Evolutionary conservation across 805 yeast species (phyloP), one percentile per base, ranked within the genome.

Genomic region (Lipomyces yamanashiensis): DNA sequence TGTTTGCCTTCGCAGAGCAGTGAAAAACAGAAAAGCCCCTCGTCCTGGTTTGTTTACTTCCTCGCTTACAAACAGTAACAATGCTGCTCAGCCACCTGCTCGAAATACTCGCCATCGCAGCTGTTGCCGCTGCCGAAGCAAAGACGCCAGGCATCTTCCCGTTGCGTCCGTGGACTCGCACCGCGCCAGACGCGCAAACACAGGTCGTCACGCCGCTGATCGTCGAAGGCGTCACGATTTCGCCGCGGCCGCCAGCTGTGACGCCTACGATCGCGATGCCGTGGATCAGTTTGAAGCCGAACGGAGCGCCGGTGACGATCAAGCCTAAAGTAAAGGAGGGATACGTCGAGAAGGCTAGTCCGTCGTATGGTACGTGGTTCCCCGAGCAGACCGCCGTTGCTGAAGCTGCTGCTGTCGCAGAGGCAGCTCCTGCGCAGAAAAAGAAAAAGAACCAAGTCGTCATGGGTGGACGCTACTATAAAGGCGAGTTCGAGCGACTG

Each of bases 281-380:
- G 8, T 91, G 97, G 97, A 79, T 91, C 45, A 83, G 90, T 1
- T 79, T 91, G 72, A 83, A 90, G 63, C 86, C 87, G 67, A 84
- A 87, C 65, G 97, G 97, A 17, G 75, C 81, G 9, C 96, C 97
- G 59, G 86, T 87, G 73, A 90, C 96, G 0, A 84, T 91, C 54
- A 80, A 78, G 47, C 97, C 97, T 2, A 82, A 89, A 71, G 71
- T 85, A 72, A 90, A 90, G 70, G 85, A 87, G 69, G 96, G 96
- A 10, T 51, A 45, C 39, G 86, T 88, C 39, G 83, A 84, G 68
- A 83, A 88, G 55, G 85, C 84, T 6, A 78, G 80, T 15, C 97
- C 97, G 13, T 85, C 85, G 57, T 88, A 89, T 70, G 84, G 86
- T 6, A 89, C 93, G 1, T 89, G 85, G 76, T 91, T 90, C 78